Evolutionary conservation across 306 rosid genomes (phyloP), one percentile per base, ranked within the genome.

Genomic region (Sicyos baderoa): DNA sequence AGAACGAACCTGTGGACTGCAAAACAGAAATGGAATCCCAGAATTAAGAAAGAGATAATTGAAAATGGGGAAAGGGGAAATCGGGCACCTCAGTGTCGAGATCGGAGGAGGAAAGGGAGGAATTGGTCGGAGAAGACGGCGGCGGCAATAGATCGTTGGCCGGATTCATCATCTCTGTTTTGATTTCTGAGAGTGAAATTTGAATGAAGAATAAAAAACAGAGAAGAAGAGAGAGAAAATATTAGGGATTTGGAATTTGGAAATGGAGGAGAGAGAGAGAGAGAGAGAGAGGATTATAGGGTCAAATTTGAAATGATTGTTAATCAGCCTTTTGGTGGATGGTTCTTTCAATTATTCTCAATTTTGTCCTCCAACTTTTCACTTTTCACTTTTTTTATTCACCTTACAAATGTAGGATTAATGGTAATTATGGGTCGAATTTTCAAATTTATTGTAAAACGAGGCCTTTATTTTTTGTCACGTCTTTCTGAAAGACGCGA

Each of bases 31-130:
- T 11, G n/a, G 13, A 62, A 16, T 56, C 49, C 68, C 48, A 63
- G 51, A 65, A 78, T 10, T 0, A 29, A 76, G 68, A 72, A 18
- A 25, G 52, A 15, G 1, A 13, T n/a, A 21, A 76, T 57, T 4
- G 67, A 68, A 48, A 44, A n/a, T 9, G 51, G 44, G 16, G 14
- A 21, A 58, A 16, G 7, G 0, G 5, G 35, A 29, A 29, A 29
- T 29, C 4, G 18, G 54, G 56, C 7, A 82, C 90, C 90, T 85
- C 87, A 7, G 99, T 93, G 86, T 89, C 99, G 77, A 93, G 91
- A 90, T 93, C 97, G 86, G 99, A 93, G 70, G 99, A 93, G 62
- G 97, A 90, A 57, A 93, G 73, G 76, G 97, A 93, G 32, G 99
- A 93, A 67, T 83, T 86, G 52, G 96, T 79, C 14, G 99, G 99